Conservation (phyloP, 2,329 filamentous ascomycete genomes). For the Botrytis fragariae region DNA sequence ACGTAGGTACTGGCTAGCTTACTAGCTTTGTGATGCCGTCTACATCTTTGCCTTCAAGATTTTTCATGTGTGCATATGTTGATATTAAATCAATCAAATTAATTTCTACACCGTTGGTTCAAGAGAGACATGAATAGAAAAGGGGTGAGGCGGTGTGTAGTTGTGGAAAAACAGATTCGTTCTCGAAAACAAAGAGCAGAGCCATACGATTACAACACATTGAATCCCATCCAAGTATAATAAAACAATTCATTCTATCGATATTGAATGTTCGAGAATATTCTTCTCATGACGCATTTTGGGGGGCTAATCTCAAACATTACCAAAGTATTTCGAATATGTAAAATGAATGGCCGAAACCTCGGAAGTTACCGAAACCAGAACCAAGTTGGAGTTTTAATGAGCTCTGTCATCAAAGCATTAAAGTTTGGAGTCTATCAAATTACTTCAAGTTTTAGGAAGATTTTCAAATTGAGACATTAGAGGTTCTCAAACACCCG, state of each 20-base stretch:
- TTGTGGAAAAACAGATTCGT: neutral
- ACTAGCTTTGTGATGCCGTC: neutral
- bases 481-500: constrained; percentile 4
- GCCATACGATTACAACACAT: neutral
- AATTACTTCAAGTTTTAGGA: neutral
- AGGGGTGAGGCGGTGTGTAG: constrained; percentile 10
- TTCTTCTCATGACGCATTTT: neutral
- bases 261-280: constrained; percentile 15
- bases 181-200: neutral
- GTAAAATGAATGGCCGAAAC: neutral
- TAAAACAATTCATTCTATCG: neutral
- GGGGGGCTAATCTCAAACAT: neutral
- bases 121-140: neutral
- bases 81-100: constrained; percentile 8
- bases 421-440: neutral
- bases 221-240: neutral
- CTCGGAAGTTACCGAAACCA: neutral
- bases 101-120: neutral
- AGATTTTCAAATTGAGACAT: neutral
- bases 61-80: neutral
- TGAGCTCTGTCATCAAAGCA: neutral
- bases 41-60: neutral
- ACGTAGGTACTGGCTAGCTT: neutral
- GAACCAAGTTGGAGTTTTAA: neutral
- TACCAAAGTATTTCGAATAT: neutral